Evolutionary conservation across 345 rosid species (phyloP), one percentile per base, ranked within the genome.

Genomic region (Lepidium africanum): DNA sequence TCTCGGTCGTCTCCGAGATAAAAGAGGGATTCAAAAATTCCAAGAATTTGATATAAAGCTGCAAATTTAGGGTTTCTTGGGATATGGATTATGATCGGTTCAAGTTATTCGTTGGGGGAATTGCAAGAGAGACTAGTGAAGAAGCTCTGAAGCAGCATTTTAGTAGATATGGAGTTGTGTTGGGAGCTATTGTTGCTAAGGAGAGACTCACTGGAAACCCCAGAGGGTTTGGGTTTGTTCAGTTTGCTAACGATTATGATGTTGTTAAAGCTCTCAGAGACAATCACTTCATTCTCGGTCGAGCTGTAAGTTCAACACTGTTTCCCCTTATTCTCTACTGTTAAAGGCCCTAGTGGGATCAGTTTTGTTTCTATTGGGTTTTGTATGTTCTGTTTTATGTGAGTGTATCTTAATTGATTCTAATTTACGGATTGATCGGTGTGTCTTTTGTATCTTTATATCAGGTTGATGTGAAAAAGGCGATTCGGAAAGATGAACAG

Each of bases 161-260:
- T 75, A 69, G 81, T 70, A 83, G 70, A 70, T 92, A 90, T 69
- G 96, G 96, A 38, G 39, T 12, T 55, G 96, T 92, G 30, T 52
- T 72, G 50, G 76, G 76, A 47, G 80, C 87, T 11, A 58, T 75
- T 23, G 73, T 90, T 63, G 83, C 88, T 64, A 85, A 59, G 65
- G 93, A 85, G 56, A 71, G 70, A 62, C 36, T 1, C 49, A 76
- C 90, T 41, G 65, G 78, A 47, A 59, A 11, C 11, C 73, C 96
- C 1, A 84, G 88, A 69, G 85, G 94, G 0, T 86, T 87, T 78
- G 98, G 85, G 2, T 92, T 90, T 75, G 90, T 92, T 67, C 78
- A 77, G 67, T 86, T 88, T 65, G 77, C 82, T 6, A 84, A 86
- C 61, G 64, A 79, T 37, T 64, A 60, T 45, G 78, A 78, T 10